phyloP scores from a whole-genome alignment of 2,329 filamentous ascomycete species.

The Helicocarpus griseus region DNA sequence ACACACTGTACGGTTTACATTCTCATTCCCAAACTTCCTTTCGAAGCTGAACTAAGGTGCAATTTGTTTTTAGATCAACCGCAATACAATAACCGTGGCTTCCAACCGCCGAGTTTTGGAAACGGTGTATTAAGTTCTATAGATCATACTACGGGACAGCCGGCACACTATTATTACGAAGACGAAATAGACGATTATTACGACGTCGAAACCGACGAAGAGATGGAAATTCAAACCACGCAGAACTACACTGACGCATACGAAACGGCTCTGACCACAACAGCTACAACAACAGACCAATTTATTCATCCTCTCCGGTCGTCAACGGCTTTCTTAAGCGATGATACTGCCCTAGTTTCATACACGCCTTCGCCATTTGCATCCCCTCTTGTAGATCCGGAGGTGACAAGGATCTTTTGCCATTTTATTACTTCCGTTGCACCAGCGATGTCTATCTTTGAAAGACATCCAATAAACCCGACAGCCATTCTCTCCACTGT shows the following conservation, averaged over 20 bases:
- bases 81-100: background rate
- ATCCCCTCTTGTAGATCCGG: slow-evolving; percentile 68
- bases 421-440: slow-evolving; percentile 88
- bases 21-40: background rate
- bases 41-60: background rate
- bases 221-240: slow-evolving; percentile 36
- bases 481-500: slow-evolving; percentile 54
- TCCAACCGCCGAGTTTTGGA: background rate
- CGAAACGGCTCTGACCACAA: slow-evolving; percentile 18
- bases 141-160: background rate
- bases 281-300: slow-evolving; percentile 32
- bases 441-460: slow-evolving; percentile 76
- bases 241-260: slow-evolving; percentile 21
- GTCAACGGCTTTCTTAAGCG: slow-evolving; percentile 39
- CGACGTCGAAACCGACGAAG: slow-evolving; percentile 53
- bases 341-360: slow-evolving; percentile 46
- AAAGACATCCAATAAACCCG: slow-evolving; percentile 68
- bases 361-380: slow-evolving; percentile 57
- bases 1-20: background rate
- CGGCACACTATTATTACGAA: slow-evolving; percentile 31
- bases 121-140: background rate
- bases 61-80: background rate
- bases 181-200: slow-evolving; percentile 53
- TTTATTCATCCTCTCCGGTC: slow-evolving; percentile 41
- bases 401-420: slow-evolving; percentile 74